Evolutionary conservation across 139 green algal species (phyloP), one percentile per base, ranked within the genome.

Genomic region (Desmodesmus armatus): DNA sequence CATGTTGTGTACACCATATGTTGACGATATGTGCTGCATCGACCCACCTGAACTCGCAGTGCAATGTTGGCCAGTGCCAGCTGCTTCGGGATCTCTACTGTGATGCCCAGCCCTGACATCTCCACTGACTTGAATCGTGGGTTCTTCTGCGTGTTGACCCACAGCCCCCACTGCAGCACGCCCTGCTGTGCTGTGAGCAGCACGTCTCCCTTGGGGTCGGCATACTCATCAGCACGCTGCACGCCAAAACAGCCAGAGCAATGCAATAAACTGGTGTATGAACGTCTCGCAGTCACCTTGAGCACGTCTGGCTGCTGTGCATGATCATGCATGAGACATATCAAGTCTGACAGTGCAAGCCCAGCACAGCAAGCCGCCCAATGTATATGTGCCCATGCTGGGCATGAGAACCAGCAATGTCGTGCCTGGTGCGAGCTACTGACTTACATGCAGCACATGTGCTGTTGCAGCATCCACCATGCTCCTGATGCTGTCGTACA

Each of bases 141-240:
- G 82, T 94, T 94, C 71, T 93, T 94, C 74, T 55, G 80, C 25
- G 82, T 90, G 83, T 94, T 95, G 41, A 92, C 82, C 92, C 92
- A 95, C 53, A 95, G 23, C 15, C 77, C 87, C 78, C 86, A 90
- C 66, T 88, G 67, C 55, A 92, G 35, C 40, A 11, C 29, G 23
- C 78, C 85, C 60, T 43, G 51, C 58, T 78, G 47, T 21, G 41
- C 41, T 55, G 78, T 78, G 43, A 90, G 63, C 77, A 88, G 83
- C 33, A 91, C 82, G 44, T 90, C 89, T 23, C 83, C 87, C 35
- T 86, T 85, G 2, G 89, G 78, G 67, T 88, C 67, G 6, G 83
- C 87, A 58, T 85, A 55, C 60, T 82, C 62, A 53, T 86, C 86
- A 72, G 83, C 29, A 47, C 66, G 39, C 63, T 81, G 76, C 86